A percentile compares a stretch with the other conserved stretches of the same genome.
These are phyloP conservation scores for Citrus hindsii DNA, from an alignment of 345 rosid genomes.

Conservation along the genomic window DNA sequence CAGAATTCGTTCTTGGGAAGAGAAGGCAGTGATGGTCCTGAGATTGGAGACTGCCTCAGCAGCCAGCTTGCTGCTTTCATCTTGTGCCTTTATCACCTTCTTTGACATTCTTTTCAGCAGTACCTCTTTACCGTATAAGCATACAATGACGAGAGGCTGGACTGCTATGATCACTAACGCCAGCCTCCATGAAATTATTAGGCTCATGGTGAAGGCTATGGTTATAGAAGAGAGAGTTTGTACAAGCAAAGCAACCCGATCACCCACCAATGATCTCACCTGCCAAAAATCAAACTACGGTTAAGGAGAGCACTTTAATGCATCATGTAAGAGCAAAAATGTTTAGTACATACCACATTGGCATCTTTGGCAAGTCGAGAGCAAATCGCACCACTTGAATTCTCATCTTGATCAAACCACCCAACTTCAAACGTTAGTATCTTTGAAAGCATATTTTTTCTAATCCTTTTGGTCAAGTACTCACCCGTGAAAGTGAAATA, in stretches of 20 bases:
- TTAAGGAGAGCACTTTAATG: no score
- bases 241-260: no score
- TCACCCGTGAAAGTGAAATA: slow-evolving; percentile 42
- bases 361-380: slow-evolving; percentile 68
- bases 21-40: slow-evolving; percentile 59
- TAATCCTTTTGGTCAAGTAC: slow-evolving; percentile 54
- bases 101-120: slow-evolving; percentile 40
- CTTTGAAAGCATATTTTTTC: slow-evolving; percentile 68
- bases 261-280: no score
- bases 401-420: slow-evolving; percentile 73
- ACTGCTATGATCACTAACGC: slow-evolving; percentile 60
- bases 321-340: no score
- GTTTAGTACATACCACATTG: not conserved
- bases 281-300: no score
- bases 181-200: slow-evolving; percentile 57
- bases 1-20: slow-evolving; percentile 40
- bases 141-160: slow-evolving; percentile 45
- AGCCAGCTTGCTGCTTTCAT: slow-evolving; percentile 54
- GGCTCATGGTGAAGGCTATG: slow-evolving; percentile 59
- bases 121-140: slow-evolving; percentile 35
- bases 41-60: slow-evolving; percentile 57
- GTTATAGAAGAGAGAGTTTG: no score
- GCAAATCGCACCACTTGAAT: slow-evolving; percentile 65
- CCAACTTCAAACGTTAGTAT: slow-evolving; percentile 69
- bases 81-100: slow-evolving; percentile 51